Conservation (phyloP, 805 yeast species). For the Zygotorulaspora florentina region DNA sequence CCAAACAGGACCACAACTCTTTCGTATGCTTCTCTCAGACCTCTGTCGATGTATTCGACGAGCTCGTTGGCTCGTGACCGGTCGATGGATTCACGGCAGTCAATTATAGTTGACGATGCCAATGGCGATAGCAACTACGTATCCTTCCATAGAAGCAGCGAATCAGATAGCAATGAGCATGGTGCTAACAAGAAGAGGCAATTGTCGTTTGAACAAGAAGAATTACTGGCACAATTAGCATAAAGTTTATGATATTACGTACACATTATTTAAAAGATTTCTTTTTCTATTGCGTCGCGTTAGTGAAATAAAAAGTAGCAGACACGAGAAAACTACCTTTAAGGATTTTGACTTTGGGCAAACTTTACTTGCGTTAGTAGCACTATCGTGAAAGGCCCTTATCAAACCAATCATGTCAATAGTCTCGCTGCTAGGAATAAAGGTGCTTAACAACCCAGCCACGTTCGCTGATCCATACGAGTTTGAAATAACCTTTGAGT, state of each 20-base stretch:
- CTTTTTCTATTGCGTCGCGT: not conserved
- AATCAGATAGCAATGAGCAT: conserved; percentile 1
- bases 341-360: not conserved
- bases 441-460: conserved; percentile 92
- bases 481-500: conserved; percentile 95
- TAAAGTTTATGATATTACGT: not conserved
- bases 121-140: conserved; percentile 11
- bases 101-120: conserved; percentile 2
- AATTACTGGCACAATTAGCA: conserved; percentile 12
- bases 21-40: conserved; percentile 16
- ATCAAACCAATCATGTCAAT: conserved; percentile 63
- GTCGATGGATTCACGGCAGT: not conserved
- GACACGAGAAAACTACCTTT: not conserved
- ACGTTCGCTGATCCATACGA: conserved; percentile 89
- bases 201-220: conserved; percentile 16
- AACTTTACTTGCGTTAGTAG: not conserved
- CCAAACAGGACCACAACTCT: conserved; percentile 12
- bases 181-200: conserved; percentile 8
- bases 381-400: not conserved
- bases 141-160: conserved; percentile 12
- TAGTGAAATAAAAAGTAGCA: not conserved
- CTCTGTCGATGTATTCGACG: conserved; percentile 11
- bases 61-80: conserved; percentile 3
- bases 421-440: conserved; percentile 85
- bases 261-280: not conserved